A percentile compares a stretch with the other conserved stretches of the same genome.
These are phyloP conservation scores for Cutaneotrichosporon sp. DNA, from an alignment of 1,284 basidiomycete species.

Conservation along the genomic window DNA sequence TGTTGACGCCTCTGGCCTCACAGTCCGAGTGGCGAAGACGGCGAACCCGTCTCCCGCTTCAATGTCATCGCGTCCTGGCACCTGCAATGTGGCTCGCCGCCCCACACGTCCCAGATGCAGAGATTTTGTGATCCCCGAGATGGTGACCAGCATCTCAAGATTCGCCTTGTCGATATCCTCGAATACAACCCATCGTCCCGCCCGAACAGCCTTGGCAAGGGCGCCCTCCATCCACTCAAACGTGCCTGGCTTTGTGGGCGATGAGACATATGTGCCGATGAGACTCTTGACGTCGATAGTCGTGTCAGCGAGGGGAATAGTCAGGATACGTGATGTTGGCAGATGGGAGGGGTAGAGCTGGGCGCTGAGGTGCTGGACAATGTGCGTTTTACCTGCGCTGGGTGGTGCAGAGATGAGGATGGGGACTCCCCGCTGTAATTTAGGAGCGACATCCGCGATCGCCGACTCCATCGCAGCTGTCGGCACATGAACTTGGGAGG, in stretches of 20 bases:
- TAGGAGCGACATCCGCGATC: slow-evolving; percentile 62
- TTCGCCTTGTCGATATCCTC: slow-evolving; percentile 89
- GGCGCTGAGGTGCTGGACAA: slow-evolving; percentile 71
- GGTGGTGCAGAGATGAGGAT: slow-evolving; percentile 80
- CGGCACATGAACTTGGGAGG: slow-evolving; percentile 60
- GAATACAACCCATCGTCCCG: slow-evolving; percentile 90
- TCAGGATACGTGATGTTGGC: slow-evolving; percentile 61
- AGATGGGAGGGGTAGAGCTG: slow-evolving; percentile 53
- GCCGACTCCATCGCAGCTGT: slow-evolving; percentile 62
- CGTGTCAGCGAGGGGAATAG: slow-evolving; percentile 86
- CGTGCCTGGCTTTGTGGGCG: slow-evolving; percentile 73
- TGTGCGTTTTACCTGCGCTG: slow-evolving; percentile 82
- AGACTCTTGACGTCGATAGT: slow-evolving; percentile 91
- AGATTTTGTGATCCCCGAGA: slow-evolving; percentile 77
- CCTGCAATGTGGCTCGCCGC: slow-evolving; percentile 60
- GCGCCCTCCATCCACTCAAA: slow-evolving; percentile 98
- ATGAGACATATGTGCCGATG: slow-evolving; percentile 90
- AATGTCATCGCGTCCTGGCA: slow-evolving; percentile 65
- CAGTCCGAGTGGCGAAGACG: slow-evolving; percentile 74
- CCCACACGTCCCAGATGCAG: slow-evolving; percentile 61
- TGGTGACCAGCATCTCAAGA: slow-evolving; percentile 74
- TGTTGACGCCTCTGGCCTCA: slow-evolving; percentile 46
- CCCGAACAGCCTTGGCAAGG: slow-evolving; percentile 79
- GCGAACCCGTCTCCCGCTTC: slow-evolving; percentile 68
- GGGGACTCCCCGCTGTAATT: slow-evolving; percentile 66